Evolutionary conservation across 768 basidiomycete species (phyloP), one percentile per base, ranked within the genome.

Genomic region (Multifurca ochricompacta): DNA sequence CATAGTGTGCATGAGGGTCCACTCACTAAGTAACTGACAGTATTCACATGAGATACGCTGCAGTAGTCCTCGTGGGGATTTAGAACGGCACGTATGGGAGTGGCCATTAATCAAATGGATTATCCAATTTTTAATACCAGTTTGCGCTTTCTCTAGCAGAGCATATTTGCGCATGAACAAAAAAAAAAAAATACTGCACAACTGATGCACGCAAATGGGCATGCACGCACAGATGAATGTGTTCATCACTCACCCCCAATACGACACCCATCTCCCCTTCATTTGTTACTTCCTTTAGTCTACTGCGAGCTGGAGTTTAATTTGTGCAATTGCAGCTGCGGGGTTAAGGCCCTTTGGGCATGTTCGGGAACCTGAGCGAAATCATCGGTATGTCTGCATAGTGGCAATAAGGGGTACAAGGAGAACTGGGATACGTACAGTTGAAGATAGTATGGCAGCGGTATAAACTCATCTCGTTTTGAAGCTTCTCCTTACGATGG

Each of bases 381-480:
- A 14, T 42, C 4, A 37, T 27, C 25, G 19, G 32, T 10, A 23
- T 11, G 36, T 50, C 7, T 50, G 34, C 3, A 36, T 3, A 35
- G 10, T 3, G 19, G 19, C 6, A 3, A 10, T 10, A 13, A 3
- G 14, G 21, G n/a, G 3, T 14, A 85, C 57, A 13, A 54, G 13
- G 8, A 19, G 19, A 31, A 58, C 45, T 41, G 35, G 42, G 42
- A 57, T 14, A 27, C 59, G 47, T 5, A 87, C 91, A 91, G 73
- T 96, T 96, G 77, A 97, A 96, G 74, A 96, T 97, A 45, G 95
- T 97, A 72, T 97, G 95, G 76, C 95, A 98, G 54, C 95, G 82
- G 75, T 96, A 99, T 68, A 99, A 71, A 67, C 91, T 93, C 78
- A 98, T 77, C 65, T 91, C 86, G 71, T 99, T 99, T 73, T 97